Base-by-base conservation (phyloP, 441 rosid genomes). In the Euphorbia celastroides region DNA sequence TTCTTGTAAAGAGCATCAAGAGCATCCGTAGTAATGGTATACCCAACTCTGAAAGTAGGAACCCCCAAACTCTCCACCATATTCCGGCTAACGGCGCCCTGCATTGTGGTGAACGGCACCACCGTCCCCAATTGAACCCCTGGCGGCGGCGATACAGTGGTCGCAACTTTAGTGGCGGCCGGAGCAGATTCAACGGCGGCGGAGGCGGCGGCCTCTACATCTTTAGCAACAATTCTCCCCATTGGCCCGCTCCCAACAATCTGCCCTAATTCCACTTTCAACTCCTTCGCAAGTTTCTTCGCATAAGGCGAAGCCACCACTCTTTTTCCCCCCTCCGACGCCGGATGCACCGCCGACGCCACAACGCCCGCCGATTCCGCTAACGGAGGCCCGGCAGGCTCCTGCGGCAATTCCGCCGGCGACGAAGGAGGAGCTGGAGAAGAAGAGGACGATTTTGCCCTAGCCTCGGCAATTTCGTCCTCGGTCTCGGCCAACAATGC, bases 41-140 rank as follows among this genome's bases (percentile, higher is more conserved):
- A 94, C 57, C 97, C 98, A 62, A 94, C 99, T 46, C 99, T 84
- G 66, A 94, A 94, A 23, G 94, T 83, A 5, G 98, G 97, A 52
- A 94, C 96, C 0, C 87, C 78, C 73, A 92, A 97, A 72, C 98
- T 90, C 67, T 85, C 89, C 66, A 86, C 38, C 98, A 94, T 92
- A 78, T 92, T 92, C 75, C 84, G 92, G 0, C 95, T 84, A 2
- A 92, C 97, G 0, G 96, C 97, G 20, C 87, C 65, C 72, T 94
- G 98, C 97, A 94, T 90, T 56, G 96, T 69, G 4, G 98, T 88
- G 77, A 94, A 94, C 0, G 99, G 96, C 60, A 92, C 97, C 8
- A 86, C 69, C 5, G 81, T 84, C 27, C 86, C 91, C 75, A 83
- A 57, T 51, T 82, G 88, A 72, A 81, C 65, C 42, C 70, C 75